Conservation (phyloP, 1,139 yeast genomes). For the Nakaseomyces uthaithaninus region DNA sequence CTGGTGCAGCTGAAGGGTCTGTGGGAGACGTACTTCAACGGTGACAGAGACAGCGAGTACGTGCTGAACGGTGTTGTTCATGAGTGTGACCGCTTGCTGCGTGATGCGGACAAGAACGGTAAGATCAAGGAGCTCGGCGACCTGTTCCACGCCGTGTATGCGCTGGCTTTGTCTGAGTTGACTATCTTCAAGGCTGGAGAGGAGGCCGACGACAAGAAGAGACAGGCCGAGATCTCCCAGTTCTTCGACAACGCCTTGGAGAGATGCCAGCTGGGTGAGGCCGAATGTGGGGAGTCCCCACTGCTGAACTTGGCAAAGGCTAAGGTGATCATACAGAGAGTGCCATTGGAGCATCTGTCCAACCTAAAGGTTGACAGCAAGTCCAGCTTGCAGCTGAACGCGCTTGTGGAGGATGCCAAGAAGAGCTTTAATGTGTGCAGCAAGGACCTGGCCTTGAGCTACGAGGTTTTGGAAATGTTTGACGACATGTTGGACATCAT, state of each 20-base stretch:
- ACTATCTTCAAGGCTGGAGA: constrained; percentile 45
- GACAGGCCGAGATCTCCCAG: constrained; percentile 39
- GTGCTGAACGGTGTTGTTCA: constrained; percentile 81
- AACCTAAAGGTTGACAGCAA: constrained; percentile 37
- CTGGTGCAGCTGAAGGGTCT: constrained; percentile 63
- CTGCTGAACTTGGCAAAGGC: constrained; percentile 48
- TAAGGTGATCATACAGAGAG: constrained; percentile 47
- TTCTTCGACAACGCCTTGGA: constrained; percentile 67
- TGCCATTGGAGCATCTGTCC: constrained; percentile 51
- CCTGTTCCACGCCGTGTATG: constrained; percentile 65
- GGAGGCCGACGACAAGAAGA: constrained; percentile 25
- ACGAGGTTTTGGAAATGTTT: constrained; percentile 46
- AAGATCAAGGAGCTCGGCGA: constrained; percentile 38
- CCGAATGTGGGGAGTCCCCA: constrained; percentile 38
- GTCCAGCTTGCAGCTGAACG: constrained; percentile 33
- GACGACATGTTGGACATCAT: constrained; percentile 61
- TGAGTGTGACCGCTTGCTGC: constrained; percentile 76
- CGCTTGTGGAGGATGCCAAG: constrained; percentile 25
- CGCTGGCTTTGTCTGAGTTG: constrained; percentile 60
- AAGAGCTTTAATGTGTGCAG: constrained; percentile 14
- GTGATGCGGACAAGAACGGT: constrained; percentile 37
- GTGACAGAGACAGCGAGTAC: constrained; percentile 52
- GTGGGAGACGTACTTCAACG: constrained; percentile 50
- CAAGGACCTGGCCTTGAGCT: constrained; percentile 27
- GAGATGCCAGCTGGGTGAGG: constrained; percentile 55